Base-by-base conservation (phyloP, 2,329 filamentous ascomycete species). In the Colletotrichum cordylinicola region DNA sequence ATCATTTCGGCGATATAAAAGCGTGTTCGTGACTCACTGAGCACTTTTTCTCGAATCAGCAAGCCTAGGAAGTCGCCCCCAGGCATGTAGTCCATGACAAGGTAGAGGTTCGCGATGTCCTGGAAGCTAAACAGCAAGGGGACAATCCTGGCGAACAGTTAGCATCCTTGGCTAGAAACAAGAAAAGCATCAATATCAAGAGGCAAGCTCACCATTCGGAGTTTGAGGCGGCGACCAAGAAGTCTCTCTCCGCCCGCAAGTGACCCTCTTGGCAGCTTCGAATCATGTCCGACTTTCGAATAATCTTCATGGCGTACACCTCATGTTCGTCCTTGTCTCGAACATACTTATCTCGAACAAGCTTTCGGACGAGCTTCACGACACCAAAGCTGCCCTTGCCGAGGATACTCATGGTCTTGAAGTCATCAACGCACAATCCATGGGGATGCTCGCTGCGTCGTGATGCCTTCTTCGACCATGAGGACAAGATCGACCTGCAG, bases 71-170 rank as follows among this genome's bases (percentile, higher is more conserved):
- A 98, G 82, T 99, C 96, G 0, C 97, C 96, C 0, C 96, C 97
- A 3, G 98, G 94, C 95, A 98, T 98, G 82, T 98, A 99, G 75
- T 98, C 96, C 96, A 98, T 98, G 68, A 98, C 94, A 8, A 99
- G 91, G 80, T 98, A 98, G 8, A 99, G 88, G 79, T 95, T 95
- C 56, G 91, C 90, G 43, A 91, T 87, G 82, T 98, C 97, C 83
- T 98, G 95, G 78, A 98, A 98, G 81, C 95, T 97, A 66, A 95
- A 90, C 67, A 98, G 90, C 43, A 99, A 87, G 1, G 96, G 95
- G 3, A 98, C 95, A 62, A 98, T 93, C 96, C 91, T 93, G 65
- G 7, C 13, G 13, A 8, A 15, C 8, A n/a, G n/a, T 74, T 55
- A 74, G 70, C 43, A 52, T 24, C 10, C 33, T 24, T 10, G 61